Percentiles rank a stretch among this genome's conserved stretches.
Evolutionary conservation across 441 rosid species (phyloP).

Genomic region (Euphorbia corollata): DNA sequence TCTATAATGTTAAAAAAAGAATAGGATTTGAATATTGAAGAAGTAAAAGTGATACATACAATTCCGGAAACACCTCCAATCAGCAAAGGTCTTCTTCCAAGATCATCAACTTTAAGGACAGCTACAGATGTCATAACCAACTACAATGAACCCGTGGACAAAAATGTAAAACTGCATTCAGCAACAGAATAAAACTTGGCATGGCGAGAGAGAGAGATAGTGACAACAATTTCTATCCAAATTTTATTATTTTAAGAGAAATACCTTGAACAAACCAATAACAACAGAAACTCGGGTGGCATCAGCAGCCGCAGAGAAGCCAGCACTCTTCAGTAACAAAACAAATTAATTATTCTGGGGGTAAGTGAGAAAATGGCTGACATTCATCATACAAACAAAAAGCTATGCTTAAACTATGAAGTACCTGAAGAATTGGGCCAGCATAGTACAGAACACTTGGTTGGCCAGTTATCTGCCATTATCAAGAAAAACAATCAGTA

Average conservation of each 20-base stretch:
- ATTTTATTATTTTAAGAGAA: constrained; percentile 3
- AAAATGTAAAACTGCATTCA: constrained; percentile 10
- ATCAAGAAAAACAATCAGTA: constrained; percentile 20
- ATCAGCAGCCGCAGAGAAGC: constrained; percentile 96
- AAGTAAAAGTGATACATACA: constrained; percentile 40
- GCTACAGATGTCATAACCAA: constrained; percentile 87
- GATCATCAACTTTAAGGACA: constrained; percentile 85
- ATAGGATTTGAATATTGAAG: neutral
- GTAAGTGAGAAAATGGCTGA: neutral
- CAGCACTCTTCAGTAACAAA: constrained; percentile 62
- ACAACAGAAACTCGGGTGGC: constrained; percentile 89
- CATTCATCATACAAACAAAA: constrained; percentile 16
- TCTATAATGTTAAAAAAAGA: constrained; percentile 8
- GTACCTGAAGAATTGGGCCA: constrained; percentile 94
- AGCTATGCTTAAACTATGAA: constrained; percentile 10
- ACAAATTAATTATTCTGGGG: constrained; percentile 20
- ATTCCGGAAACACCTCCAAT: constrained; percentile 89
- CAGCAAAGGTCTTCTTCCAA: constrained; percentile 89
- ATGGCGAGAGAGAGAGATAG: neutral
- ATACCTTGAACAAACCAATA: constrained; percentile 85
- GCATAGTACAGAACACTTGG: constrained; percentile 96
- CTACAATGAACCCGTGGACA: constrained; percentile 30
- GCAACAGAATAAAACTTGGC: constrained; percentile 13
- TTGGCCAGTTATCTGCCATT: constrained; percentile 88
- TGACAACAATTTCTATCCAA: neutral